Percentiles rank a stretch among this genome's conserved stretches.
Conservation (phyloP, 306 rosid species). For the Prunus fruticosa region DNA sequence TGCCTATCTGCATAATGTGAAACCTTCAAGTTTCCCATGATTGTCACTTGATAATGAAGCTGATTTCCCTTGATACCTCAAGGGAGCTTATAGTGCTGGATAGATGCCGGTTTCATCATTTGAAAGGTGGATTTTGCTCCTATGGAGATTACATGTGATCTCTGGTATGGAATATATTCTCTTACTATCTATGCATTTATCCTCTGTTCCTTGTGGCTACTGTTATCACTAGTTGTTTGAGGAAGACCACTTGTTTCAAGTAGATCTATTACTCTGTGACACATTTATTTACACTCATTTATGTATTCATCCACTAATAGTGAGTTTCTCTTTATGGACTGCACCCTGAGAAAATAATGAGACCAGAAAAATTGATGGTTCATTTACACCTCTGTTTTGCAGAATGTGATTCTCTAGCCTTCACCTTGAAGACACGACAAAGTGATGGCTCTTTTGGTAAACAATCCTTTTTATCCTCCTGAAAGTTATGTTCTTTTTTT, state of each 20-base stretch:
- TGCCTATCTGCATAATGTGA: slow-evolving; percentile 51
- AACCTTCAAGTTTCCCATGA: slow-evolving; percentile 49
- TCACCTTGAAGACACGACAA: neutral
- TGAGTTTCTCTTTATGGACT: neutral
- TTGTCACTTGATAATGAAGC: slow-evolving; percentile 49
- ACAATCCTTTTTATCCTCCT: neutral
- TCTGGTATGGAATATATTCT: slow-evolving; percentile 11
- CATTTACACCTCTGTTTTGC: neutral
- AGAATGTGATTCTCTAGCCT: neutral
- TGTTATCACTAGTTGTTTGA: neutral
- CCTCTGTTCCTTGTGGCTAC: neutral
- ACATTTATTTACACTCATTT: too few relatives aligned
- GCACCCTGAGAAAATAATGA: neutral
- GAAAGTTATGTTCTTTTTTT: neutral
- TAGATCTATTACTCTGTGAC: neutral
- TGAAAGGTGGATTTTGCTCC: slow-evolving; percentile 47
- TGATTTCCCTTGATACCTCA: slow-evolving; percentile 49
- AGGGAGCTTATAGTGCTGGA: slow-evolving; percentile 52
- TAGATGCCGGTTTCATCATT: slow-evolving; percentile 50
- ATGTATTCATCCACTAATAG: neutral
- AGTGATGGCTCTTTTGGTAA: neutral
- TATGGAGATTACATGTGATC: slow-evolving; percentile 51
- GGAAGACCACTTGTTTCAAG: neutral
- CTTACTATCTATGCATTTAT: neutral
- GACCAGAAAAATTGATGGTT: neutral